Base-by-base conservation (phyloP, 2,329 filamentous ascomycete genomes). In the Dissoconium aciculare region DNA sequence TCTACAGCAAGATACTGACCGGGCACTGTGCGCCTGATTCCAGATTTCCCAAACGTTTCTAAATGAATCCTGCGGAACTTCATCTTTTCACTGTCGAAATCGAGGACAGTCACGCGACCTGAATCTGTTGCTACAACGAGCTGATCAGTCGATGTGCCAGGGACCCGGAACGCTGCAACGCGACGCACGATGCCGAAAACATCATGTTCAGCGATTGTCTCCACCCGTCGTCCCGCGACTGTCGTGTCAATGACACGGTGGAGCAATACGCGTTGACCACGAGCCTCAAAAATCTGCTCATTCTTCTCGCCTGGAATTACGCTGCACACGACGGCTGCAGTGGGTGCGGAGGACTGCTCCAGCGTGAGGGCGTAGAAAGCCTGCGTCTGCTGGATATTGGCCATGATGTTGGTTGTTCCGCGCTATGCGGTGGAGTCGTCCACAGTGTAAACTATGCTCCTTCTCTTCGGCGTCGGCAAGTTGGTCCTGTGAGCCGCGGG, bases 21-120 rank as follows among this genome's bases (percentile, higher is more conserved):
- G 2, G 91, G 89, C 26, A 98, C 73, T 21, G 95, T 87, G 47
- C 89, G 76, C 35, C 91, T 76, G 31, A 95, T 72, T 21, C 89
- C 91, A 5, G 89, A 95, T 59, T 98, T 98, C 44, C 89, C 89
- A 55, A 92, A 99, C 1, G 91, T 99, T 62, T 99, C 91, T 34
- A 94, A 70, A 50, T 95, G 89, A 41, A 95, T 70, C 27, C 83
- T 76, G 46, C 76, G 76, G 58, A 98, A 94, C 28, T 74, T 74
- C 54, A 93, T 93, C 55, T 84, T 75, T 11, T 79, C 71, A 10
- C 81, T 77, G 19, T 87, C 62, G 56, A 94, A 99, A 59, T 94
- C 87, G 53, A 95, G 67, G 46, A 95, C 84, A 14, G 87, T 78
- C 48, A 98, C 87, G 28, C 89, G 80, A 42, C 89, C 89, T 15